Percentiles rank a stretch among this genome's conserved stretches.
Evolutionary conservation across 805 yeast genomes (phyloP).

Genomic region (Jamesozyma piceae): DNA sequence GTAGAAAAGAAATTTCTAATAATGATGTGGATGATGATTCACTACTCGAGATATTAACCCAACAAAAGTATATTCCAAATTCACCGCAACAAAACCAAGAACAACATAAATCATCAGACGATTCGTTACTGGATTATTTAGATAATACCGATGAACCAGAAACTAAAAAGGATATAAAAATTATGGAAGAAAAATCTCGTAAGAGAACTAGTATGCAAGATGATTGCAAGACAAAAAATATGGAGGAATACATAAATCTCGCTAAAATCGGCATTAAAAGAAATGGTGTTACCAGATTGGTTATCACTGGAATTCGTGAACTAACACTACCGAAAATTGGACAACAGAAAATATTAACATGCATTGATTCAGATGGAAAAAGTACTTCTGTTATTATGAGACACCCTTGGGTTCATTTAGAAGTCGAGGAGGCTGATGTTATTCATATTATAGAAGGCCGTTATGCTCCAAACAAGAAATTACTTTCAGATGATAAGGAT

Average conservation of each 20-base stretch:
- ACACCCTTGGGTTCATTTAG: constrained; percentile 50
- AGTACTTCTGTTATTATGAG: constrained; percentile 42
- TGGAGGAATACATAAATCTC: constrained; percentile 7
- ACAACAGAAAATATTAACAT: constrained; percentile 47
- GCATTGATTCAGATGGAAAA: constrained; percentile 32
- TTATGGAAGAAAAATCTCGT: not conserved
- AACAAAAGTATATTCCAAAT: constrained; percentile 9
- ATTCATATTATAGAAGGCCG: constrained; percentile 49
- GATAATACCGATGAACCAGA: not conserved
- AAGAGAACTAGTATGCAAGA: not conserved
- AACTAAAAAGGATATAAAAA: not conserved
- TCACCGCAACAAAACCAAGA: not conserved
- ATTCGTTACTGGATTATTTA: constrained; percentile 14
- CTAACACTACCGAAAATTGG: constrained; percentile 17
- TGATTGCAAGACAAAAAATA: not conserved
- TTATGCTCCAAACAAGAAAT: constrained; percentile 17
- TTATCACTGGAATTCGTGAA: constrained; percentile 13
- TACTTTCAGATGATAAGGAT: constrained; percentile 25
- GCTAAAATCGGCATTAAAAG: constrained; percentile 40
- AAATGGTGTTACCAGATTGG: constrained; percentile 34
- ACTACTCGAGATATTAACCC: constrained; percentile 21
- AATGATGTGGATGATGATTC: constrained; percentile 22
- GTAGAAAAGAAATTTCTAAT: not conserved
- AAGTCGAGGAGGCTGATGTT: constrained; percentile 43
- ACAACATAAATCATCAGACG: constrained; percentile 7